Percentiles rank a stretch among this genome's conserved stretches.
These are phyloP conservation scores for Apiotrichum porosum DNA, from an alignment of 1,284 basidiomycete species.

Conservation along the genomic window DNA sequence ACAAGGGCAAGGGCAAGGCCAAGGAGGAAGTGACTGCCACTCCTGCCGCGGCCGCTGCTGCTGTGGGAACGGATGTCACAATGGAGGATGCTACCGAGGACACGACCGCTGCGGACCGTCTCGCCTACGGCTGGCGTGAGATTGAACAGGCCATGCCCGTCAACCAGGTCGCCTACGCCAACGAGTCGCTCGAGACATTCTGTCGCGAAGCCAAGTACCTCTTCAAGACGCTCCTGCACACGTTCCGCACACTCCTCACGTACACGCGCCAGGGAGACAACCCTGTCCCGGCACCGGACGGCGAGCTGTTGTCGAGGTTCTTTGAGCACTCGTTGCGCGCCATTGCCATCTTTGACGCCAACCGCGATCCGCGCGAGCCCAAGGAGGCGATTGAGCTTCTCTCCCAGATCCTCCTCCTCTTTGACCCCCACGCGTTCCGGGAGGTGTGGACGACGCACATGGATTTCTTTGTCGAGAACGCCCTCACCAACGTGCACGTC, in stretches of 20 bases:
- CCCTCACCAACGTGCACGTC: conserved; percentile 70
- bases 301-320: conserved; percentile 77
- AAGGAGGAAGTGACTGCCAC: conserved; percentile 26
- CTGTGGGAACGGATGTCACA: conserved; percentile 8
- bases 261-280: conserved; percentile 76
- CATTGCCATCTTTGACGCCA: conserved; percentile 76
- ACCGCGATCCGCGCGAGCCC: conserved; percentile 67
- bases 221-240: conserved; percentile 84
- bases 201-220: conserved; percentile 74
- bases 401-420: conserved; percentile 68
- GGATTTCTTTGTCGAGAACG: conserved; percentile 76
- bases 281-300: conserved; percentile 64
- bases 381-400: conserved; percentile 86
- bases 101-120: conserved; percentile 22
- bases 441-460: conserved; percentile 91
- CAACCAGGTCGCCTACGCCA: conserved; percentile 64
- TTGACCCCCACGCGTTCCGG: conserved; percentile 86
- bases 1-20: conserved; percentile 44
- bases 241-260: conserved; percentile 76
- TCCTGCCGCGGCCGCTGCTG: background rate
- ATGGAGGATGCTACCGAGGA: conserved; percentile 25
- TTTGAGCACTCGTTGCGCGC: conserved; percentile 82
- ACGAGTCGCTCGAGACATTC: conserved; percentile 71
- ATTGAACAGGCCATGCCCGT: conserved; percentile 78
- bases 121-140: conserved; percentile 50